These are phyloP conservation scores for Rhodotorula sp. DNA, from an alignment of 1,284 basidiomycete species.

Conservation along the genomic window DNA sequence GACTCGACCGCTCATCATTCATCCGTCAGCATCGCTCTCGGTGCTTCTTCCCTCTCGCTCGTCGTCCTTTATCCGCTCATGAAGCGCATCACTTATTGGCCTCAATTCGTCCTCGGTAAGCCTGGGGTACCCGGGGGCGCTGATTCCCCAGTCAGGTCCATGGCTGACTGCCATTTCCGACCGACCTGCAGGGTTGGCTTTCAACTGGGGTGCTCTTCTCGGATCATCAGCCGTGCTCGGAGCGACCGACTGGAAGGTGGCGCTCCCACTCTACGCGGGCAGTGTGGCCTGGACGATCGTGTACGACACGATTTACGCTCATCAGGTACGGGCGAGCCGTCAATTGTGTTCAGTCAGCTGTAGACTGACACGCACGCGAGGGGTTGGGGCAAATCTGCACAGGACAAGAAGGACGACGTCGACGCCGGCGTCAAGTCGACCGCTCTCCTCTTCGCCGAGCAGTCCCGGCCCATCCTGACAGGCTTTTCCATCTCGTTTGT, in stretches of 20 bases:
- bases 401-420: conserved; percentile 93
- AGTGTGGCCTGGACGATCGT: conserved; percentile 90
- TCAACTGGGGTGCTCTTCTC: conserved; percentile 95
- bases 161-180: background rate
- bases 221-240: conserved; percentile 95
- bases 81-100: conserved; percentile 97
- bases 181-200: conserved; percentile 68
- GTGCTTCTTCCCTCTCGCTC: conserved; percentile 81
- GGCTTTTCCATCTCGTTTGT: conserved; percentile 72
- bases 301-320: conserved; percentile 98
- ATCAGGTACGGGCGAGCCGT: conserved; percentile 63
- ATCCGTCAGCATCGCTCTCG: conserved; percentile 72
- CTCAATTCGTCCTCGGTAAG: conserved; percentile 85
- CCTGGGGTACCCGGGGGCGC: background rate
- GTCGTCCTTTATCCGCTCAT: conserved; percentile 92
- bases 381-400: conserved; percentile 1
- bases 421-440: conserved; percentile 88
- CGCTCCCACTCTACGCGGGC: conserved; percentile 84
- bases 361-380: too few species aligned
- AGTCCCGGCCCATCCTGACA: conserved; percentile 72
- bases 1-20: too few species aligned
- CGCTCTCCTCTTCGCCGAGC: conserved; percentile 79
- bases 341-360: too few species aligned
- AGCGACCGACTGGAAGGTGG: conserved; percentile 74
- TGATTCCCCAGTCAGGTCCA: too few species aligned